phyloP scores from a whole-genome alignment of 2,329 filamentous ascomycete genomes.

The Aspergillus fructus region DNA sequence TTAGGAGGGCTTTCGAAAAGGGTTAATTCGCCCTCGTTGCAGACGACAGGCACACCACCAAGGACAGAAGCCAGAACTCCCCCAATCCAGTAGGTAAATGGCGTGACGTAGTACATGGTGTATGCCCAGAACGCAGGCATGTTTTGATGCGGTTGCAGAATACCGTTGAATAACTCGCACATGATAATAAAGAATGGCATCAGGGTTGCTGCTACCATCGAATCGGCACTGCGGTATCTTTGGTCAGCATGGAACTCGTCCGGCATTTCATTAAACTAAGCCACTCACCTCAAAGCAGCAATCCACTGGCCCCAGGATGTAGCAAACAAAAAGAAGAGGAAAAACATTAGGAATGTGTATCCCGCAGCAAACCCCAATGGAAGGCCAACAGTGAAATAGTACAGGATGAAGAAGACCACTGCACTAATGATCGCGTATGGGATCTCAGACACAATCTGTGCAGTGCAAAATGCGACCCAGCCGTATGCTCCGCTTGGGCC shows the following conservation, averaged over 20 bases:
- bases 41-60: constrained; percentile 63
- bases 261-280: not conserved
- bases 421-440: constrained; percentile 62
- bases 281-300: constrained; percentile 64
- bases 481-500: constrained; percentile 68
- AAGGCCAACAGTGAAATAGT: constrained; percentile 71
- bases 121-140: constrained; percentile 77
- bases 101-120: constrained; percentile 81
- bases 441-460: constrained; percentile 67
- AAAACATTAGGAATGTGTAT: constrained; percentile 70
- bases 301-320: constrained; percentile 77
- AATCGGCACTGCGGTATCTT: constrained; percentile 32
- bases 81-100: constrained; percentile 78
- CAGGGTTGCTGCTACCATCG: constrained; percentile 74
- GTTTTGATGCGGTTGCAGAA: constrained; percentile 73
- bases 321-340: constrained; percentile 71
- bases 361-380: constrained; percentile 63
- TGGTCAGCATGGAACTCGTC: not conserved
- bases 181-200: constrained; percentile 83
- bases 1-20: constrained; percentile 65
- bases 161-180: constrained; percentile 83
- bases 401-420: constrained; percentile 66
- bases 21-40: constrained; percentile 64
- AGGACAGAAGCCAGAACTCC: constrained; percentile 78
- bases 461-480: constrained; percentile 69